phyloP scores from a whole-genome alignment of 139 green algal genomes.

The Picocystis salinarum region DNA sequence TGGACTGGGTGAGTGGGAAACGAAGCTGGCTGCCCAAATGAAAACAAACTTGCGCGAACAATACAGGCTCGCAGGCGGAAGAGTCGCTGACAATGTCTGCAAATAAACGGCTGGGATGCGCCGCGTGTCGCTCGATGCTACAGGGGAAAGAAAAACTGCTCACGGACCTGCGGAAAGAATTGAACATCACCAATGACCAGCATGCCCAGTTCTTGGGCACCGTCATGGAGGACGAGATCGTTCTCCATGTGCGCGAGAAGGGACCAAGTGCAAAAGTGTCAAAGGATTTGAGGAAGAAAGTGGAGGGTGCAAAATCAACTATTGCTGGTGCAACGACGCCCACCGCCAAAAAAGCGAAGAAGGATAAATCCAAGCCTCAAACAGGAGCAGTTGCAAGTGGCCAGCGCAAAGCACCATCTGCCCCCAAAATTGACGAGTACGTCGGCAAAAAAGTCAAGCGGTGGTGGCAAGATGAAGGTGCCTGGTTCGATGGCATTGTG shows the following conservation, averaged over 20 bases:
- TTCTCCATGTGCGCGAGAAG: too few relatives aligned
- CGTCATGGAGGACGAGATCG: not conserved
- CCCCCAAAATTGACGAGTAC: constrained; percentile 4
- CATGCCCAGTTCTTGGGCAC: constrained; percentile 9
- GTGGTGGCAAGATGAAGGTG: constrained; percentile 9
- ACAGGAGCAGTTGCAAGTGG: too few relatives aligned
- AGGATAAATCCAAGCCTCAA: too few relatives aligned
- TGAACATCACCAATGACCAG: constrained; percentile 13
- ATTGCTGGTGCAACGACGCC: too few relatives aligned
- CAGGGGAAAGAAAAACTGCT: constrained; percentile 13
- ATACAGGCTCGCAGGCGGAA: too few relatives aligned
- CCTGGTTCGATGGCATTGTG: constrained; percentile 9
- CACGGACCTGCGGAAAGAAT: constrained; percentile 13
- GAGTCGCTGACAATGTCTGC: too few relatives aligned
- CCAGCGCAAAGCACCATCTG: too few relatives aligned
- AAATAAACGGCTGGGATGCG: too few relatives aligned
- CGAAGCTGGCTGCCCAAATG: not conserved
- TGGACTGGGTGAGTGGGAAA: constrained; percentile 9
- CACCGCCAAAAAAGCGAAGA: too few relatives aligned
- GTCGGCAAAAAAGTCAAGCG: constrained; percentile 4
- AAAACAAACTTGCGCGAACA: not conserved
- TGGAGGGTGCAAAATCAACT: too few relatives aligned
- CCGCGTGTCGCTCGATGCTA: not conserved
- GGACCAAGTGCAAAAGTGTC: too few relatives aligned
- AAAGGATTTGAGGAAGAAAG: too few relatives aligned